Base-by-base conservation (phyloP, 768 basidiomycete genomes). In the Psilocybe subaeruginosa region DNA sequence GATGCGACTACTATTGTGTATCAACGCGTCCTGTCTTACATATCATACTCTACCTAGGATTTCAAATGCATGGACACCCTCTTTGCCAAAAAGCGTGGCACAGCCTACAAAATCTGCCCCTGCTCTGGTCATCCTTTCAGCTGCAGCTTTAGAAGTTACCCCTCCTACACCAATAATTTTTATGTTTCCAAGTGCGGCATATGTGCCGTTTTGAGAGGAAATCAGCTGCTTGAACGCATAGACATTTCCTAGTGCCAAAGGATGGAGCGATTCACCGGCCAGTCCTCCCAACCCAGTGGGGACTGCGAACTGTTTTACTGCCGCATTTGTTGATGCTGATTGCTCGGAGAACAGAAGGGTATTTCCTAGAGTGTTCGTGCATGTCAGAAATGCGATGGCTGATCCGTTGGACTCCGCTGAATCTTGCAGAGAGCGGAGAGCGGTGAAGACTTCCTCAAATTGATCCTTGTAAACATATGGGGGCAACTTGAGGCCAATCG, bases 121-220 rank as follows among this genome's bases (percentile, higher is more conserved):
- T 8, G 86, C 91, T 49, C 77, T 77, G n/a, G 77, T 75, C 92
- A 95, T 95, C 57, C 93, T 80, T 55, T 74, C 71, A 11, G 80
- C 85, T 2, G 85, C 87, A 19, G 76, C 88, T 4, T 77, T 74
- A 19, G 83, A 82, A 2, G 83, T 87, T 16, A 93, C 91, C 4
- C 93, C 93, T 1, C 94, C 93, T n/a, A 90, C 88, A 2, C 93
- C 94, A 49, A 95, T 83, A 57, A 95, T 77, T 53, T 77, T 76
- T 57, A 93, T 82, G 2, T 75, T 67, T 30, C 71, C 71, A 41
- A 92, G 66, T 0, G 77, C 78, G 3, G 71, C 64, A 53, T 74
- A 53, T 54, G 65, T 57, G 29, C 77, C 77, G 50, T 71, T 70
- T 37, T 75, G 71, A 27, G 72, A 64, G 16, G 72, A 70, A 53